Percentiles rank a stretch among this genome's conserved stretches.
Evolutionary conservation across 2,329 filamentous ascomycete genomes (phyloP).

Genomic region (Albifimbria verrucaria): DNA sequence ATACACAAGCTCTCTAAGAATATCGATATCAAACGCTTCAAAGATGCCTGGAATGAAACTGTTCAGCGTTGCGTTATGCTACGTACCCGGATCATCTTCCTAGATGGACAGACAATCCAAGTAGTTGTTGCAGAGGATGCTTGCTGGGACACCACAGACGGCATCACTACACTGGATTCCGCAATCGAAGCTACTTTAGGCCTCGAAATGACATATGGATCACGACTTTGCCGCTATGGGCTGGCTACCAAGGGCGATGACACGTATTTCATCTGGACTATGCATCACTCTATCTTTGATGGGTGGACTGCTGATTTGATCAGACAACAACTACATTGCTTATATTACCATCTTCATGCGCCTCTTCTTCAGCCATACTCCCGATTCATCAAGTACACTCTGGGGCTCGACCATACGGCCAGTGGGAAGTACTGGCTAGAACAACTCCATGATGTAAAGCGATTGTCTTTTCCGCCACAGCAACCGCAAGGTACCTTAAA

Average conservation of each 20-base stretch:
- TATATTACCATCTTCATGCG: constrained; percentile 3
- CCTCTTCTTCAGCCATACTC: constrained; percentile 20
- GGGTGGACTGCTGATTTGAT: constrained; percentile 44
- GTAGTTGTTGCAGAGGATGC: no score
- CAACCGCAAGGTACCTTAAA: background rate
- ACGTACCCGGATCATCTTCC: no score
- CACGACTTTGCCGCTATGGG: background rate
- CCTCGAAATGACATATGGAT: constrained; percentile 2
- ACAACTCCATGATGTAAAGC: no score
- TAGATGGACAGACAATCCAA: no score
- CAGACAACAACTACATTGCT: constrained; percentile 6
- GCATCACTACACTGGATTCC: no score
- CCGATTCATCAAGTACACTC: no score
- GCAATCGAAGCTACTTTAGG: no score
- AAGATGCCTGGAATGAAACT: constrained; percentile 1
- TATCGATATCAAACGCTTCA: background rate
- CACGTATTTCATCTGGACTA: constrained; percentile 10
- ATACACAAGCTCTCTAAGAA: background rate
- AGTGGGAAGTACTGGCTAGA: no score
- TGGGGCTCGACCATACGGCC: no score
- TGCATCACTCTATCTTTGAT: constrained; percentile 45
- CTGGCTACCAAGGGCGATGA: background rate
- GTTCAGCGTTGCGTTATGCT: no score
- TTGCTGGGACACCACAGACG: no score
- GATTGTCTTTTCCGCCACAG: no score